Evolutionary conservation across 768 basidiomycete genomes (phyloP).

Genomic region (Dioszegia crocea): DNA sequence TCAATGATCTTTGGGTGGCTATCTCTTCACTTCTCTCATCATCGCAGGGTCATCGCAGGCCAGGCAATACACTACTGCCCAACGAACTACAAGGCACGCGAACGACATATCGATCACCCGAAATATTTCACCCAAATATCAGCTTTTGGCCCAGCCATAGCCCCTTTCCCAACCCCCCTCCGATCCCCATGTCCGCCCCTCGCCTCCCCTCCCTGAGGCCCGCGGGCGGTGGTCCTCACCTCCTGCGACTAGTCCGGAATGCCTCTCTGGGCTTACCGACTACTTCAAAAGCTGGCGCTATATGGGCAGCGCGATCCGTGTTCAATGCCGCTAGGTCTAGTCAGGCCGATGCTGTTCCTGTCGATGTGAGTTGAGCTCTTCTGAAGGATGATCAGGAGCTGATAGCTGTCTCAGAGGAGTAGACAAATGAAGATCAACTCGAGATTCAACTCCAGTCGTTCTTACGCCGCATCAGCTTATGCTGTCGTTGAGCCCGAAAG

Average conservation of each 20-base stretch:
- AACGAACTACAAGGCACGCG: too few relatives aligned
- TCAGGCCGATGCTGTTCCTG: neutral
- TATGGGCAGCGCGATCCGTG: neutral
- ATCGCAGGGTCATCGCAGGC: too few relatives aligned
- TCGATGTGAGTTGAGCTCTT: neutral
- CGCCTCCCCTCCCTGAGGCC: conserved; percentile 4
- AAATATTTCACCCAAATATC: too few relatives aligned
- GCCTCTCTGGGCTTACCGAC: conserved; percentile 1
- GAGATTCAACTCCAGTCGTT: neutral
- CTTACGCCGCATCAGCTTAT: conserved; percentile 1
- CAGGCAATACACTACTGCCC: too few relatives aligned
- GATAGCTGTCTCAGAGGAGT: neutral
- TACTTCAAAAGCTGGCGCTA: conserved; percentile 3
- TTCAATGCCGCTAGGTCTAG: neutral
- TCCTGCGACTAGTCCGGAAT: neutral
- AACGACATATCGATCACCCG: too few relatives aligned
- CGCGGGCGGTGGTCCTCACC: neutral
- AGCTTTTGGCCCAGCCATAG: too few relatives aligned
- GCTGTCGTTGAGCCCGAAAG: neutral
- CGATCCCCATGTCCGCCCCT: conserved; percentile 11
- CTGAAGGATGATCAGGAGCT: neutral
- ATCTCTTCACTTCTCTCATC: too few relatives aligned
- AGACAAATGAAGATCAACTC: neutral
- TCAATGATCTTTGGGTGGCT: too few relatives aligned
- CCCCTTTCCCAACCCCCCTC: too few relatives aligned